These are phyloP conservation scores for Ogataea neopini DNA, from an alignment of 805 yeast genomes.

Conservation along the genomic window DNA sequence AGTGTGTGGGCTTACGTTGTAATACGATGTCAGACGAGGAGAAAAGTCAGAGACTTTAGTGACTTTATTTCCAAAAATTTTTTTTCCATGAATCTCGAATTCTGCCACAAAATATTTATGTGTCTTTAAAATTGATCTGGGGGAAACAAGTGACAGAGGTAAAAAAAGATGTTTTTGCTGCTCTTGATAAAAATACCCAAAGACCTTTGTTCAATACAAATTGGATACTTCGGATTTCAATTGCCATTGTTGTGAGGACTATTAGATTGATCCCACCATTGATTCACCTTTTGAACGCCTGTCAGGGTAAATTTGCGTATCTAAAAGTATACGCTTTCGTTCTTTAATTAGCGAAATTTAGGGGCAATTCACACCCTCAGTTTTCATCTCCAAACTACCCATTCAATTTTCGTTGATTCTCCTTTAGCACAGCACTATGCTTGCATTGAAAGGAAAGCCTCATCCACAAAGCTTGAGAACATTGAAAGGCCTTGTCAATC, in stretches of 20 bases:
- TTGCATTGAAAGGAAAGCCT: conserved; percentile 19
- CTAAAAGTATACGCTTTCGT: too few species aligned
- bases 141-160: background rate
- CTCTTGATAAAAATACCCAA: background rate
- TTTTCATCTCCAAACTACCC: background rate
- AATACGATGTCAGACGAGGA: too few species aligned
- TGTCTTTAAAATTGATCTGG: conserved; percentile 2
- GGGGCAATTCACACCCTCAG: too few species aligned
- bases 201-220: background rate
- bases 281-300: background rate
- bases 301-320: background rate
- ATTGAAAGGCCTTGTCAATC: conserved; percentile 14
- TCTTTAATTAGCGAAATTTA: too few species aligned
- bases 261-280: too few species aligned
- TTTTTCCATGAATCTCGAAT: conserved; percentile 2
- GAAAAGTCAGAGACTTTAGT: too few species aligned
- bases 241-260: background rate
- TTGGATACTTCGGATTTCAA: background rate
- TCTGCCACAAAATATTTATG: background rate
- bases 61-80: background rate
- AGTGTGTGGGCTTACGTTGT: too few species aligned
- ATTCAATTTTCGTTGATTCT: background rate
- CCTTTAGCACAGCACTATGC: conserved; percentile 12
- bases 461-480: conserved; percentile 14
- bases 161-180: background rate